Evolutionary conservation across 495 filamentous ascomycete species (phyloP), one percentile per base, ranked within the genome.

Genomic region (Pyrenula aspistea): DNA sequence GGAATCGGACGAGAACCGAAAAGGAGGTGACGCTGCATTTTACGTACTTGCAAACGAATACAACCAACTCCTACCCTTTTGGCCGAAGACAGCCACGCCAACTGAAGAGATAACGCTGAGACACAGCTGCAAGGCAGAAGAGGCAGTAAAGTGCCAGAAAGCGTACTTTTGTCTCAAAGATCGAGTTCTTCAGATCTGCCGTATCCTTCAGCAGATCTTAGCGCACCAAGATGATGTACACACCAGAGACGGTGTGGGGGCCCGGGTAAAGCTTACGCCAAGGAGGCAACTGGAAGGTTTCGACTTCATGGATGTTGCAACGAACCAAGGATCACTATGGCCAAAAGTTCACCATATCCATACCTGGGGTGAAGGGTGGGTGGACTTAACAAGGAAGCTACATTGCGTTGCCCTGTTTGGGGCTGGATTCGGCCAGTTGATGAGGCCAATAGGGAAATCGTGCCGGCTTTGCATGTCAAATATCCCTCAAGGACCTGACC

Each of bases 391-490:
- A 11, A 55, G 60, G 20, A 54, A 52, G 12, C 61, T 67, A 1
- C 51, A 62, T 19, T 64, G 65, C 10, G 59, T 71, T 1, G 64
- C 65, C 1, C 55, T 73, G 0, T 60, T 73, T 23, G 69, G 71
- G 10, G 52, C 52, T 1, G 67, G 65, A 0, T 72, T 72, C 56
- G 71, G 69, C 12, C 61, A 67, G 11, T 49, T 72, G 0, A 65
- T 71, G 12, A 48, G 49, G 22, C 65, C 70, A 1, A 19, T 25
- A 1, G 21, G 36, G 22, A 51, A 57, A 1, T 23, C 54, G 2
- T 56, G 24, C 24, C 55, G 21, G 24, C 19, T 47, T 11, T 67
- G 68, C 56, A 24, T 65, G 60, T 56, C 24, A 15, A 12, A 53
- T 24, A 53, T 67, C 0, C 68, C 68, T 1, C 57, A n/a, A 23